phyloP scores from a whole-genome alignment of 345 rosid genomes.

The Camelina neglecta region DNA sequence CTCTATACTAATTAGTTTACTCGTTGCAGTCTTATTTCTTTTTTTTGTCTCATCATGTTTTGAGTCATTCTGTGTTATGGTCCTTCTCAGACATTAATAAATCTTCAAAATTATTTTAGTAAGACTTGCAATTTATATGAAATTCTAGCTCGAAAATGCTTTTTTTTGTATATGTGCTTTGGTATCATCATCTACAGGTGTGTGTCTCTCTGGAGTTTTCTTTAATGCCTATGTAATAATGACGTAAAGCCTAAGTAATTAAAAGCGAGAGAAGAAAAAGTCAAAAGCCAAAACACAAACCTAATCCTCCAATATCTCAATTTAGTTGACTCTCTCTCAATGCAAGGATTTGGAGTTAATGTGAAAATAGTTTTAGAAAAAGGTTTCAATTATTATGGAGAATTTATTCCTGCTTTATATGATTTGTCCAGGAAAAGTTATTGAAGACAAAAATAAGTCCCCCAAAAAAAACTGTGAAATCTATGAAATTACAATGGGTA shows the following conservation, averaged over 20 bases:
- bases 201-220: not conserved
- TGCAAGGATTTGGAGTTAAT: slow-evolving; percentile 3
- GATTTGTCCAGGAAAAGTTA: not conserved
- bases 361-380: slow-evolving; percentile 10
- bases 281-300: slow-evolving; percentile 41
- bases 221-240: slow-evolving; percentile 26
- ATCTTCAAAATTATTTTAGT: slow-evolving; percentile 6
- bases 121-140: not conserved
- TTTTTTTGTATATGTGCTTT: not conserved
- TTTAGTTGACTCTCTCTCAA: slow-evolving; percentile 35
- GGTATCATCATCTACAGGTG: not conserved
- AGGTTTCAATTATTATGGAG: not conserved
- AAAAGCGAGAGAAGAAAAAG: slow-evolving; percentile 25
- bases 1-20: not conserved
- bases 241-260: slow-evolving; percentile 38
- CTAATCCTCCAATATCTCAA: slow-evolving; percentile 45
- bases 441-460: not conserved
- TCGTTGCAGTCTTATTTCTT: slow-evolving; percentile 18
- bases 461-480: not conserved
- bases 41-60: not conserved
- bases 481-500: not conserved
- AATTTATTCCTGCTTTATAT: not conserved
- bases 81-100: not conserved
- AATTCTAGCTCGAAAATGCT: slow-evolving; percentile 4
- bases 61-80: slow-evolving; percentile 19